Percentiles rank a stretch among this genome's conserved stretches.
phyloP scores from a whole-genome alignment of 345 rosid species.

The Ceriops tagal region DNA sequence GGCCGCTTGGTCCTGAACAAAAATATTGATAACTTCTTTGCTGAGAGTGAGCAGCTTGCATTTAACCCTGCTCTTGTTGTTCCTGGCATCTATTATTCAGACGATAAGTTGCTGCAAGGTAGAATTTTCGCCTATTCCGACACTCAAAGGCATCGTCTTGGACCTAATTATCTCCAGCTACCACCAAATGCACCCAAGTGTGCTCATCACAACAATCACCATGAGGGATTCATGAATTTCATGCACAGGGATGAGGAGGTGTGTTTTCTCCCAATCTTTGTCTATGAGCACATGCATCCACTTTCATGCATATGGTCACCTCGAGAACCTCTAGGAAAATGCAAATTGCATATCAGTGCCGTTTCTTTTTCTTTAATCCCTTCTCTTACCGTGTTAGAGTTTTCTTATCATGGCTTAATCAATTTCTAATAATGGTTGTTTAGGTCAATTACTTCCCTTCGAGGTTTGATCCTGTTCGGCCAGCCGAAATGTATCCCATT shows the following conservation, averaged over 20 bases:
- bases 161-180: constrained; percentile 33
- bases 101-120: constrained; percentile 28
- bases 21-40: constrained; percentile 34
- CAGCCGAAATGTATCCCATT: constrained; percentile 26
- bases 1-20: constrained; percentile 35
- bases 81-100: constrained; percentile 27
- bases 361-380: not conserved
- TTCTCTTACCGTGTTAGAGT: not conserved
- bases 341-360: not conserved
- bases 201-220: constrained; percentile 31
- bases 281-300: not conserved
- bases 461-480: constrained; percentile 25
- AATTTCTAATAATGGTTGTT: not conserved
- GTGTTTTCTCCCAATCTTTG: not conserved
- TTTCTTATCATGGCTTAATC: not conserved
- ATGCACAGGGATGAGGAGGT: constrained; percentile 38
- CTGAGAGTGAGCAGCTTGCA: constrained; percentile 31
- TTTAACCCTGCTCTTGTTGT: constrained; percentile 25
- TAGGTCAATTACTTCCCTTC: constrained; percentile 34
- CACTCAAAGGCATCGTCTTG: constrained; percentile 33
- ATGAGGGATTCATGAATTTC: constrained; percentile 32
- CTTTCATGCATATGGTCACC: not conserved
- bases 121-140: constrained; percentile 30
- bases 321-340: not conserved
- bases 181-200: constrained; percentile 31